Conservation (phyloP, 495 filamentous ascomycete species). For the Xylaria venustula region DNA sequence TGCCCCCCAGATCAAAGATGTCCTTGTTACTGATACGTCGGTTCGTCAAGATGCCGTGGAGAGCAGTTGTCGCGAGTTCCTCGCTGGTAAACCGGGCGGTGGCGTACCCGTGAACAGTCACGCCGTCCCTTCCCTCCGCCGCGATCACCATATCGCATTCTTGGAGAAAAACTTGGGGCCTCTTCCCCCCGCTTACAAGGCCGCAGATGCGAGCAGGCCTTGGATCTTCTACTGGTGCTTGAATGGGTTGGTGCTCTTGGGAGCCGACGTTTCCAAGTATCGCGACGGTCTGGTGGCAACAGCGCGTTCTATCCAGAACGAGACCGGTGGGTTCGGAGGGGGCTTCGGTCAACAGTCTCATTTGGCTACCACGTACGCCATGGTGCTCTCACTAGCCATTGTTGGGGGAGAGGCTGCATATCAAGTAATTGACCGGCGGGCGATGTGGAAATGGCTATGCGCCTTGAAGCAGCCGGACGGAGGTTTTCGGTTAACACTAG, state of each 20-base stretch:
- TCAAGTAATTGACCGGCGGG: slow-evolving; percentile 71
- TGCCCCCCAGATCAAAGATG: slow-evolving; percentile 63
- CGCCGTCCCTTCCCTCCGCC: slow-evolving; percentile 72
- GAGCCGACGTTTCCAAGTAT: slow-evolving; percentile 70
- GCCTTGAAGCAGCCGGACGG: slow-evolving; percentile 79
- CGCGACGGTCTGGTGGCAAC: slow-evolving; percentile 67
- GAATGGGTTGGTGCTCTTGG: slow-evolving; percentile 67
- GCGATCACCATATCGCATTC: slow-evolving; percentile 71
- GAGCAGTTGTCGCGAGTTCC: slow-evolving; percentile 65
- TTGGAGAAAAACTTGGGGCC: slow-evolving; percentile 62
- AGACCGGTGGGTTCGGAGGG: slow-evolving; percentile 84
- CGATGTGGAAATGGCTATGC: slow-evolving; percentile 89
- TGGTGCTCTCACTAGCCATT: slow-evolving; percentile 71
- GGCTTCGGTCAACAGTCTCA: slow-evolving; percentile 89
- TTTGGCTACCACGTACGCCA: slow-evolving; percentile 82
- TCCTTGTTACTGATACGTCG: slow-evolving; percentile 66
- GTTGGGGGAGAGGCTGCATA: slow-evolving; percentile 72
- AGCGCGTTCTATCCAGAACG: slow-evolving; percentile 76
- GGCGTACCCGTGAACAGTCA: slow-evolving; percentile 54
- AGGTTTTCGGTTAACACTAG: slow-evolving; percentile 74
- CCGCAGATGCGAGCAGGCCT: slow-evolving; percentile 77
- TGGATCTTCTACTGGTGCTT: slow-evolving; percentile 95
- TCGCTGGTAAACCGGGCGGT: slow-evolving; percentile 50
- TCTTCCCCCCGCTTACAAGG: slow-evolving; percentile 65
- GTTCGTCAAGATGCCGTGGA: slow-evolving; percentile 65